phyloP scores from a whole-genome alignment of 495 filamentous ascomycete genomes.

The Neohortaea acidophila region DNA sequence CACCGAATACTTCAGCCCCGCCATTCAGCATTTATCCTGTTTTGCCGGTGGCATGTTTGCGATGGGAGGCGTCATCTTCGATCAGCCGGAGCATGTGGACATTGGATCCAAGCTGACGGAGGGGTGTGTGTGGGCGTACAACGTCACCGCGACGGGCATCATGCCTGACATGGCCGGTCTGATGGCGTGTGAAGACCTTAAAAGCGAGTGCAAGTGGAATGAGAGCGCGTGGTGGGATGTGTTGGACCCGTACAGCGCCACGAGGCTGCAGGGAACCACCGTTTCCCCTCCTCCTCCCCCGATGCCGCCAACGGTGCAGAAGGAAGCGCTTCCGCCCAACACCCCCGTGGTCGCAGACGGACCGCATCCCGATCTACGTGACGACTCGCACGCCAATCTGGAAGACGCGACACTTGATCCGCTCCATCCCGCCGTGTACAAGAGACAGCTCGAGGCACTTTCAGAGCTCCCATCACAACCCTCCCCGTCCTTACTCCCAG shows the following conservation, averaged over 20 bases:
- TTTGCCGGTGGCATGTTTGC: constrained; percentile 92
- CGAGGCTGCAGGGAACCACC: constrained; percentile 32
- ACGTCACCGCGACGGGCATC: constrained; percentile 17
- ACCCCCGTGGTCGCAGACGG: no score
- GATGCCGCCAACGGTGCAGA: no score
- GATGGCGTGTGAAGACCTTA: constrained; percentile 49
- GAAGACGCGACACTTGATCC: no score
- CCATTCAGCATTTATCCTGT: constrained; percentile 68
- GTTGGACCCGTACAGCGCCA: constrained; percentile 37
- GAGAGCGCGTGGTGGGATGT: constrained; percentile 42
- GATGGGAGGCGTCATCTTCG: constrained; percentile 73
- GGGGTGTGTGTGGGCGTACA: constrained; percentile 22
- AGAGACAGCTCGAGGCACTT: no score
- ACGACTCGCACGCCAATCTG: no score
- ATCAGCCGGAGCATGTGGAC: constrained; percentile 58
- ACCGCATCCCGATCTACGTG: no score
- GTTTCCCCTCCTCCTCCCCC: no score
- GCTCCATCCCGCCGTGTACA: no score
- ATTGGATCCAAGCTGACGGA: constrained; percentile 48
- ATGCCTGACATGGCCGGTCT: constrained; percentile 69
- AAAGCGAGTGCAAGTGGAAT: constrained; percentile 58
- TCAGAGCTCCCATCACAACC: no score
- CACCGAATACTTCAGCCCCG: constrained; percentile 22
- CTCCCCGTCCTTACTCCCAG: no score
- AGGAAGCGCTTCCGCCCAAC: no score